Evolutionary conservation across 1,139 yeast species (phyloP).

Genomic region (Taphrina populina): DNA sequence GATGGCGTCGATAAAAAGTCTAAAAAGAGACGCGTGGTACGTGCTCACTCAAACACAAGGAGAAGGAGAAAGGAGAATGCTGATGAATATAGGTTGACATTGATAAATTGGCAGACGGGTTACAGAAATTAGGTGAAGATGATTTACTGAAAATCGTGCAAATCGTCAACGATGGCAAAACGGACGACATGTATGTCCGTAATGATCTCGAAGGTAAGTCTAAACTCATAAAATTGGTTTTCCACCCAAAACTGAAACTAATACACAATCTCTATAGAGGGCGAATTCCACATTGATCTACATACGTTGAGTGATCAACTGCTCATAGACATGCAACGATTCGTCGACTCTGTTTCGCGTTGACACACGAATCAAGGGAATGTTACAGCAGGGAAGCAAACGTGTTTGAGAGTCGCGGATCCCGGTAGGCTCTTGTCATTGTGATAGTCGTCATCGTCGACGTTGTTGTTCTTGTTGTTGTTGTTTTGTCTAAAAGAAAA

Average conservation of each 20-base stretch:
- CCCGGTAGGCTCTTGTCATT: too few species aligned
- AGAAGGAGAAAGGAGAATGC: conserved; percentile 55
- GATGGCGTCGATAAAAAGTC: conserved; percentile 44
- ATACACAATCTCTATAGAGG: conserved; percentile 51
- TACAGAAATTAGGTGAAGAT: conserved; percentile 85
- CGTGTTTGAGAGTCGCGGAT: too few species aligned
- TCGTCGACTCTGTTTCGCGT: conserved; percentile 42
- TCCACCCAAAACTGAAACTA: not conserved
- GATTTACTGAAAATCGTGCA: conserved; percentile 92
- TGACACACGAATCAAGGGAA: too few species aligned
- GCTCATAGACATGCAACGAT: conserved; percentile 91
- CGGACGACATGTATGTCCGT: conserved; percentile 92
- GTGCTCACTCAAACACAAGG: not conserved
- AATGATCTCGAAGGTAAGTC: conserved; percentile 70
- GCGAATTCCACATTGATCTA: conserved; percentile 95
- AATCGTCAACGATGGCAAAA: conserved; percentile 94
- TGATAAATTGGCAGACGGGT: conserved; percentile 85
- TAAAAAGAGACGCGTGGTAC: conserved; percentile 47
- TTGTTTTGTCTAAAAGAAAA: too few species aligned
- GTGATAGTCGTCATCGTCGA: too few species aligned
- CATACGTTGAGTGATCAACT: conserved; percentile 90
- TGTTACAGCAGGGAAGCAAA: too few species aligned
- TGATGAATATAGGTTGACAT: conserved; percentile 58
- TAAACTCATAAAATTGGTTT: not conserved
- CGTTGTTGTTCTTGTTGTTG: too few species aligned